Base-by-base conservation (phyloP, 257 asterid genomes). In the Anisodus tanguticus region DNA sequence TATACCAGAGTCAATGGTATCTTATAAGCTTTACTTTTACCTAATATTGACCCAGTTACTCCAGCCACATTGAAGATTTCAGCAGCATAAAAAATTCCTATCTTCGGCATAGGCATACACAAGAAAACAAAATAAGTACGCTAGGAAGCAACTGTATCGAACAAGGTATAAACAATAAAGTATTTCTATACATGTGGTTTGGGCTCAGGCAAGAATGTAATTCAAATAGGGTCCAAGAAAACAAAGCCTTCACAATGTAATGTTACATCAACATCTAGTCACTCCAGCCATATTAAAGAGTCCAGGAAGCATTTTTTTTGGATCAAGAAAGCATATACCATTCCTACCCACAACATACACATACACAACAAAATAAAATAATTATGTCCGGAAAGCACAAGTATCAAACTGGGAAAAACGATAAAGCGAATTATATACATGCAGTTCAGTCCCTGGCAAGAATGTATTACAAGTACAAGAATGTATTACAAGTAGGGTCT, bases 321-420 rank as follows among this genome's bases (percentile, higher is more conserved):
- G 26, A 22, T 22, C 26, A 22, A 22, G 26, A 22, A 66, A 66
- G 19, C 47, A 66, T 66, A 66, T 66, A 26, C 17, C 41, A 11
- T 26, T 26, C 19, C 19, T 4, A 63, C 41, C 70, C 43, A 63
- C 8, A 63, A 16, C 70, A 26, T 63, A 63, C 41, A 22, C 70
- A 63, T 62, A 64, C 71, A 64, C 1, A 64, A 66, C 47, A 66
- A 15, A 66, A 66, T 6, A 66, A 66, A 66, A 66, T 66, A 64
- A 64, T 16, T 64, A 66, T 66, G 72, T 15, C 47, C 72, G 12
- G 47, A 66, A 66, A 66, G 72, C 47, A 66, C 19, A 2, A 31
- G 19, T 66, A 12, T 12, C 72, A 31, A 66, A 35, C 10, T 66
- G 72, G 72, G 72, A 12, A 66, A 11, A 66, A 66, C 3, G 4